Conservation (phyloP, 2,329 filamentous ascomycete species). For the Pestalotiopsis sp. region DNA sequence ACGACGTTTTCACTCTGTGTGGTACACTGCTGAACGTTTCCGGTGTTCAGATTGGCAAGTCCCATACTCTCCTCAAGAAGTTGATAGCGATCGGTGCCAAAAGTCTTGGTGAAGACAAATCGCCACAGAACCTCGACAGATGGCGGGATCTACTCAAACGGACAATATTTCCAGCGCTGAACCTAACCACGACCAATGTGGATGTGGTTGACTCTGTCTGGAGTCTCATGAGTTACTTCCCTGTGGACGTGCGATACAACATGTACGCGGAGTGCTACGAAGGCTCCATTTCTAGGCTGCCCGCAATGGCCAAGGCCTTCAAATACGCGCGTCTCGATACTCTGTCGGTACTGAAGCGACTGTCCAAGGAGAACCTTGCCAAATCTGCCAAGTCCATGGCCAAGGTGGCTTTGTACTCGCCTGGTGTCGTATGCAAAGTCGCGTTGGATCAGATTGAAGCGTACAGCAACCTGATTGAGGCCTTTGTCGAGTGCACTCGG, state of each 20-base stretch:
- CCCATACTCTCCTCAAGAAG: conserved; percentile 77
- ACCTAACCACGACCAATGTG: conserved; percentile 82
- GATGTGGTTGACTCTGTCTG: conserved; percentile 85
- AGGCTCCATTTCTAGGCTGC: conserved; percentile 74
- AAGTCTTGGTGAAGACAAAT: conserved; percentile 72
- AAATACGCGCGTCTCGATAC: conserved; percentile 78
- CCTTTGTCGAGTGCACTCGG: conserved; percentile 89
- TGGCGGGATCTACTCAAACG: conserved; percentile 87
- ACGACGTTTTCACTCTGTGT: conserved; percentile 88
- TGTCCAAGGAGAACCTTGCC: conserved; percentile 84
- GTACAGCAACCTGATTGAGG: conserved; percentile 93
- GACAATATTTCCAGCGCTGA: conserved; percentile 84
- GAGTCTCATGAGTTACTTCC: conserved; percentile 77
- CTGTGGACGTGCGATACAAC: conserved; percentile 75
- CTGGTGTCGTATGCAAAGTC: conserved; percentile 87
- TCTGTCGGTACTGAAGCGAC: conserved; percentile 81
- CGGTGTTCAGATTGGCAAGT: conserved; percentile 87
- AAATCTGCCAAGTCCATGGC: conserved; percentile 87
- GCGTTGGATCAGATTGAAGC: conserved; percentile 89
- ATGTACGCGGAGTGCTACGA: conserved; percentile 95
- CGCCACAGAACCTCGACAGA: conserved; percentile 69
- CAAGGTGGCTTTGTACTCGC: conserved; percentile 89
- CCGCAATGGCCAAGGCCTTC: conserved; percentile 80
- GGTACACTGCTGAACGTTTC: conserved; percentile 82
- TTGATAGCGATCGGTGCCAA: conserved; percentile 82